phyloP scores from a whole-genome alignment of 257 asterid species.

The Solanum chiquidenum region DNA sequence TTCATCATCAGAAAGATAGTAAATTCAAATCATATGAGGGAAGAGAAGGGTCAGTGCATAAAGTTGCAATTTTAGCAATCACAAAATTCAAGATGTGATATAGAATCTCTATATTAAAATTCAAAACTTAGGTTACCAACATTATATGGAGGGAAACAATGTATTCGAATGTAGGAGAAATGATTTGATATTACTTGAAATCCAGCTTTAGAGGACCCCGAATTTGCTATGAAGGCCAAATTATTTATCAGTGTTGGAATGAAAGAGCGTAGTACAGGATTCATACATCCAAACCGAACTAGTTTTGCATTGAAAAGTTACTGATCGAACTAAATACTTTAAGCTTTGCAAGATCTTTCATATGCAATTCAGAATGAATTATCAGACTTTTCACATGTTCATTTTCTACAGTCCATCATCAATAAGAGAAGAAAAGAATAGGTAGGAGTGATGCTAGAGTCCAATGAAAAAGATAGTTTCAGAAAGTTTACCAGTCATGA shows the following conservation, averaged over 20 bases:
- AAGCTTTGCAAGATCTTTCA: background rate
- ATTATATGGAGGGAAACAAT: background rate
- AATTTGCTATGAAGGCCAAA: background rate
- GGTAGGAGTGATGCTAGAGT: background rate
- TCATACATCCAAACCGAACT: background rate
- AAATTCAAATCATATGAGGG: background rate
- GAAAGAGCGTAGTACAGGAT: background rate
- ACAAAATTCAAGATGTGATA: background rate
- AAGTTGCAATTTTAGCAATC: background rate
- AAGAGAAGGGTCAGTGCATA: background rate
- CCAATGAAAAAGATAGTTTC: background rate
- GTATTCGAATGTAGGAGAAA: background rate
- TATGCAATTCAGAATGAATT: background rate
- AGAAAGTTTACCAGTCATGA: constrained; percentile 29
- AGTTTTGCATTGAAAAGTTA: background rate
- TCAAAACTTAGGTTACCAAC: background rate
- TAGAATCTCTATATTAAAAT: background rate
- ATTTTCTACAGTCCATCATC: background rate
- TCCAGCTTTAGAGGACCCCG: background rate
- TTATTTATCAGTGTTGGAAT: background rate
- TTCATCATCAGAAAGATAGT: background rate
- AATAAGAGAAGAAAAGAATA: background rate
- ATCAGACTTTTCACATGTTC: background rate
- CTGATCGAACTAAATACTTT: background rate
- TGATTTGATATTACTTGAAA: background rate